A percentile compares a stretch with the other conserved stretches of the same genome.
Evolutionary conservation across 768 basidiomycete genomes (phyloP).

Genomic region (Lactarius sp.): DNA sequence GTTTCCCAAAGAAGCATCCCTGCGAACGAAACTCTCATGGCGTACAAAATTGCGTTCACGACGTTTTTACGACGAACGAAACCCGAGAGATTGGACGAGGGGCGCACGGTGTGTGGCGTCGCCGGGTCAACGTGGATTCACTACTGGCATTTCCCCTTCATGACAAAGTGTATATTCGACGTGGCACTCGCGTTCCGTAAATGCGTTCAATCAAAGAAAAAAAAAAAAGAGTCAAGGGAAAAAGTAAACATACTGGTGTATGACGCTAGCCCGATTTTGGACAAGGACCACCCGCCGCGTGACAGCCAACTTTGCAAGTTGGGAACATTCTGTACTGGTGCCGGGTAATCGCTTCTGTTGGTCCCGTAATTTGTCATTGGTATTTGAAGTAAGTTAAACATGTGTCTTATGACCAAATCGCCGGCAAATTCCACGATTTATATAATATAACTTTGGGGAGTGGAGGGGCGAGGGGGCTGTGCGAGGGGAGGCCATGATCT

Average conservation of each 20-base stretch:
- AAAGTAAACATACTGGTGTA: background rate
- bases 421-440: background rate
- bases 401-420: constrained; percentile 2
- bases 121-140: background rate
- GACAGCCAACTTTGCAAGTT: background rate
- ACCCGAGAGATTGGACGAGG: too few relatives aligned
- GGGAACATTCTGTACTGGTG: constrained; percentile 5
- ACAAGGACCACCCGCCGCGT: too few relatives aligned
- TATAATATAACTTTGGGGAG: background rate
- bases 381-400: background rate
- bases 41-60: background rate
- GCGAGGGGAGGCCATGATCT: background rate
- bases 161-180: background rate
- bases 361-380: constrained; percentile 1
- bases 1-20: background rate
- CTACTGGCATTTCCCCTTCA: background rate
- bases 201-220: too few relatives aligned
- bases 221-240: background rate
- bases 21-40: background rate
- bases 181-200: background rate
- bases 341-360: background rate
- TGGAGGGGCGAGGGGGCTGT: background rate
- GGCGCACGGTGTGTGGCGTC: background rate
- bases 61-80: background rate
- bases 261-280: background rate